Base-by-base conservation (phyloP, 352 stramenopile species). In the Phytophthora pluvialis region DNA sequence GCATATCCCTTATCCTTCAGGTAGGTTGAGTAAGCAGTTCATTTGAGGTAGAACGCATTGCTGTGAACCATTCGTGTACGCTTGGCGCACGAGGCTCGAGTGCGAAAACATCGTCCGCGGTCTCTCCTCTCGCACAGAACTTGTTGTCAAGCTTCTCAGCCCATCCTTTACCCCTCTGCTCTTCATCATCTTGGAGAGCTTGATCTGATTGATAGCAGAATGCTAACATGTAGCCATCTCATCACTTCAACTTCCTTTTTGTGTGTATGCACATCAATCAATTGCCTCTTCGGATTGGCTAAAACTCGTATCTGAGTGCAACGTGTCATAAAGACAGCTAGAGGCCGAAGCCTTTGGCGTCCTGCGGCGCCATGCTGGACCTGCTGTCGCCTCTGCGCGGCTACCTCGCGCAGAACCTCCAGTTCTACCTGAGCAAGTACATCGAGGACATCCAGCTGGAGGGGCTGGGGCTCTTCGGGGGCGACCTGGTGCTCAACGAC, bases 401-500 rank as follows among this genome's bases (percentile, higher is more conserved):
- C 29, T 94, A 94, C 68, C 90, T 96, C 60, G 86, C 88, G 57
- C 88, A 96, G 73, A 96, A 77, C 35, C 75, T 96, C 53, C 88
- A 96, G 73, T 94, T 92, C 60, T 94, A 94, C 59, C 67, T 96
- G 39, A 88, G 85, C 80, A 96, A 94, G 69, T 96, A 96, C 80
- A 91, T 96, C 49, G 84, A 96, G 63, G 86, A 86, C 73, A 96
- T 96, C 49, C 84, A 94, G 50, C 74, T 96, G 47, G 88, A 96
- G 64, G 83, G 88, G 5, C 70, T 96, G 33, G 88, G 88, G 44
- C 71, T 96, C 43, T 96, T 96, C 48, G 88, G 88, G 16, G 86
- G 83, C 44, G 88, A 96, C 50, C 72, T 96, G 40, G 86, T 96
- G 66, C 83, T 94, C 25, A 96, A 96, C 56, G 85, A 96, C 69